Base-by-base conservation (phyloP, 495 filamentous ascomycete genomes). In the Choiromyces venosus region DNA sequence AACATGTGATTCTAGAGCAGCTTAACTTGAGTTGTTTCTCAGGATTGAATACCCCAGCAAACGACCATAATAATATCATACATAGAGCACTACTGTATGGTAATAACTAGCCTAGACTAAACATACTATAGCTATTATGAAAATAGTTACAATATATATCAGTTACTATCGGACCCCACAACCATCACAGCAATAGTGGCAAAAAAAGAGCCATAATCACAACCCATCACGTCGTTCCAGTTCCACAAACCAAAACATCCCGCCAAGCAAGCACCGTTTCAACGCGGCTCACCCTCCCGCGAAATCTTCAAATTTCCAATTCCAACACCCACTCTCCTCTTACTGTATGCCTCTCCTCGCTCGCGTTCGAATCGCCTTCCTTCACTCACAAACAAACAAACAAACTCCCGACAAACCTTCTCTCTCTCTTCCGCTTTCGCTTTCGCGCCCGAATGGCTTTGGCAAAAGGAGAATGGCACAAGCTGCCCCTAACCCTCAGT, bases 391-490 rank as follows among this genome's bases (percentile, higher is more conserved):
- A n/a, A n/a, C n/a, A n/a, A n/a, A n/a, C n/a, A n/a, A n/a, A 5
- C 25, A 29, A 61, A 33, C 12, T n/a, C 52, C 25, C 52, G 25
- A 61, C 3, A 61, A 61, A 61, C 0, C 12, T 5, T 61, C 25
- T 29, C 52, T 61, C 52, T 29, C 52, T n/a, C n/a, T n/a, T n/a
- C n/a, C n/a, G n/a, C n/a, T n/a, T n/a, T n/a, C n/a, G n/a, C n/a
- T n/a, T n/a, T n/a, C n/a, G n/a, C n/a, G n/a, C n/a, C n/a, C n/a
- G n/a, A 61, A 61, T 61, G 52, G 52, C 25, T 29, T 12, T 18
- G 12, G 52, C 25, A 16, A 61, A 29, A 33, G 52, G 76, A 65
- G 75, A 77, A 37, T 81, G 79, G 79, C 46, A 56, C 36, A 81
- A 77, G 37, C 61, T 81, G 52, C 76, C 79, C 21, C 36, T 81